These are phyloP conservation scores for Aureobasidium mangrovei DNA, from an alignment of 2,329 filamentous ascomycete genomes.

Conservation along the genomic window DNA sequence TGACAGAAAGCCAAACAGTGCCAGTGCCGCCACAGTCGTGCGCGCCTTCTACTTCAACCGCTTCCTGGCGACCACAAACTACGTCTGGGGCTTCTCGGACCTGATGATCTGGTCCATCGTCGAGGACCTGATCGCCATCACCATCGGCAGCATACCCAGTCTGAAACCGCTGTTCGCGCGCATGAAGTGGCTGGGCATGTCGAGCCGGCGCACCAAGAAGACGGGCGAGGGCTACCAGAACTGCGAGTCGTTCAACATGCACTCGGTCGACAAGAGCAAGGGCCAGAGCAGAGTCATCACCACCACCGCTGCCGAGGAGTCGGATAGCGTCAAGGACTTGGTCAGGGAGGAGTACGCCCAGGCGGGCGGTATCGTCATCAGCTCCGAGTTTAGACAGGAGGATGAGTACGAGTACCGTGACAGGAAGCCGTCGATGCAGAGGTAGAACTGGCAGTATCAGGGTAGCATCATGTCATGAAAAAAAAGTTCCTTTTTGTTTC, in stretches of 20 bases:
- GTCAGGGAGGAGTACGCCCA: background rate
- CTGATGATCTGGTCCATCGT: slow-evolving; percentile 16
- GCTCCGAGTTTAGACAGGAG: slow-evolving; percentile 4
- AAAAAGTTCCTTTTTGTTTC: too few relatives aligned
- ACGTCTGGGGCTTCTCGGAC: slow-evolving; percentile 23
- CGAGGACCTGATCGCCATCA: slow-evolving; percentile 17
- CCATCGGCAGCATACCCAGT: slow-evolving; percentile 14
- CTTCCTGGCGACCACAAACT: slow-evolving; percentile 28
- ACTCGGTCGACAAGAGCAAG: background rate
- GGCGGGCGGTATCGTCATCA: background rate
- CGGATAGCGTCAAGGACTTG: slow-evolving; percentile 6
- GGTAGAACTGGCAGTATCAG: too few relatives aligned
- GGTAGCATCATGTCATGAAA: too few relatives aligned
- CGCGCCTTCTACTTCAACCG: slow-evolving; percentile 33
- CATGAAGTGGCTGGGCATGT: background rate
- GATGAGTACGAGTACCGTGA: slow-evolving; percentile 9
- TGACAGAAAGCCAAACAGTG: slow-evolving; percentile 20
- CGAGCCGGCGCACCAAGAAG: background rate
- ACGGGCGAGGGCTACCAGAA: background rate
- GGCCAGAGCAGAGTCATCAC: slow-evolving; percentile 1
- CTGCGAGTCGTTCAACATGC: slow-evolving; percentile 7
- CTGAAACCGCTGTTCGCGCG: slow-evolving; percentile 15
- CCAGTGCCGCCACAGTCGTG: slow-evolving; percentile 40
- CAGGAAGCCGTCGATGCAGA: background rate
- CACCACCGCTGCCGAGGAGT: slow-evolving; percentile 3